Conservation (phyloP, 192 early-diverging fungal genomes). For the Coemansia sp. region DNA sequence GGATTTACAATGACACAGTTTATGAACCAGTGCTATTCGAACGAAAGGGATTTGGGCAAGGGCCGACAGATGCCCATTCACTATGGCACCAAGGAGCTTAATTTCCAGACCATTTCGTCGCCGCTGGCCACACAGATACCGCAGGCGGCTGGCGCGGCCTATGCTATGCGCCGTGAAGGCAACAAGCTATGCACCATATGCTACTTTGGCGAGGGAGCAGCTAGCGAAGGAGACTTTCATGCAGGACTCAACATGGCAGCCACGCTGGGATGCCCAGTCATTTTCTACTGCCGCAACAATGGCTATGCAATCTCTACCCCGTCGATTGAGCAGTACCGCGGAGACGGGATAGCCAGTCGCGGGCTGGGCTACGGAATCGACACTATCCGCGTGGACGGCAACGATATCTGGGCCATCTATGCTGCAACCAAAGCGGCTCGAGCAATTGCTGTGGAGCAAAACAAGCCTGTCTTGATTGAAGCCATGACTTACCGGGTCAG, state of each 20-base stretch:
- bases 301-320: constrained; percentile 98
- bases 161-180: constrained; percentile 82
- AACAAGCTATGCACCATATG: constrained; percentile 80
- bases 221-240: constrained; percentile 97
- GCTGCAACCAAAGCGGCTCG: constrained; percentile 84
- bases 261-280: constrained; percentile 83
- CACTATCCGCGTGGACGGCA: constrained; percentile 96
- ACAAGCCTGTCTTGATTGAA: constrained; percentile 91
- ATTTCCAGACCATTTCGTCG: constrained; percentile 97
- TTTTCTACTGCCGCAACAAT: constrained; percentile 98
- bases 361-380: constrained; percentile 97
- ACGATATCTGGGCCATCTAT: constrained; percentile 98
- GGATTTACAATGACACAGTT: constrained; percentile 91
- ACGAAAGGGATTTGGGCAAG: constrained; percentile 82
- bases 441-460: constrained; percentile 73
- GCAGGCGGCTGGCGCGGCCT: constrained; percentile 94
- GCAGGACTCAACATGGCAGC: constrained; percentile 96
- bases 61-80: constrained; percentile 99
- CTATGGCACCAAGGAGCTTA: constrained; percentile 78
- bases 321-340: constrained; percentile 90
- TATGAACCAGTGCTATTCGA: constrained; percentile 97
- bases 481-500: constrained; percentile 97
- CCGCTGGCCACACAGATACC: constrained; percentile 96
- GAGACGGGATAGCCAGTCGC: constrained; percentile 93
- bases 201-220: constrained; percentile 98